phyloP scores from a whole-genome alignment of 345 rosid genomes.

The Laguncularia racemosa region DNA sequence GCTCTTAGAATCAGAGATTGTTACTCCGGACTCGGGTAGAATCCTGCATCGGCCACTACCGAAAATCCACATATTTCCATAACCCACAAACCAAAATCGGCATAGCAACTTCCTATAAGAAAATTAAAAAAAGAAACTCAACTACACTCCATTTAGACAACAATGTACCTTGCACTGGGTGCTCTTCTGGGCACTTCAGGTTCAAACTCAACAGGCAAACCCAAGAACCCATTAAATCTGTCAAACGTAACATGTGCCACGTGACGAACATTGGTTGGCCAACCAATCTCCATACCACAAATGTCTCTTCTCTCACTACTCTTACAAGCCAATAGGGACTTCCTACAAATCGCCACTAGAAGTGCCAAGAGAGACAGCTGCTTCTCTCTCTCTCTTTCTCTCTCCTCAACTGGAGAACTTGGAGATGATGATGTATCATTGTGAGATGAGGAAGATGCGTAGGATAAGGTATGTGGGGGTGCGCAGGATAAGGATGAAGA shows the following conservation, averaged over 20 bases:
- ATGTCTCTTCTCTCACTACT: conserved; percentile 33
- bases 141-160: not conserved
- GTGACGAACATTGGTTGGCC: conserved; percentile 69
- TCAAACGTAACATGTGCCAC: conserved; percentile 91
- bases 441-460: conserved; percentile 7
- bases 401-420: conserved; percentile 16
- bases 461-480: conserved; percentile 13
- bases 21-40: too few species aligned
- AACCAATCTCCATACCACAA: conserved; percentile 68
- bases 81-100: not conserved
- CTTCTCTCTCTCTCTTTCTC: conserved; percentile 12
- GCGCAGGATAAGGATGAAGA: conserved; percentile 25
- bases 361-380: conserved; percentile 57
- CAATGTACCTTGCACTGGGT: conserved; percentile 78
- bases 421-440: conserved; percentile 4
- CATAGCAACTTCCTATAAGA: not conserved
- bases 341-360: conserved; percentile 48
- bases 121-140: not conserved
- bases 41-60: too few species aligned
- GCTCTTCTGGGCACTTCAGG: conserved; percentile 75
- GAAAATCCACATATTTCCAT: not conserved
- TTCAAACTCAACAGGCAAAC: conserved; percentile 80
- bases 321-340: conserved; percentile 61
- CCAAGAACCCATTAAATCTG: conserved; percentile 80
- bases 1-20: too few species aligned